Percentiles rank a stretch among this genome's conserved stretches.
phyloP scores from a whole-genome alignment of 306 rosid species.

The Vachellia collinsii region DNA sequence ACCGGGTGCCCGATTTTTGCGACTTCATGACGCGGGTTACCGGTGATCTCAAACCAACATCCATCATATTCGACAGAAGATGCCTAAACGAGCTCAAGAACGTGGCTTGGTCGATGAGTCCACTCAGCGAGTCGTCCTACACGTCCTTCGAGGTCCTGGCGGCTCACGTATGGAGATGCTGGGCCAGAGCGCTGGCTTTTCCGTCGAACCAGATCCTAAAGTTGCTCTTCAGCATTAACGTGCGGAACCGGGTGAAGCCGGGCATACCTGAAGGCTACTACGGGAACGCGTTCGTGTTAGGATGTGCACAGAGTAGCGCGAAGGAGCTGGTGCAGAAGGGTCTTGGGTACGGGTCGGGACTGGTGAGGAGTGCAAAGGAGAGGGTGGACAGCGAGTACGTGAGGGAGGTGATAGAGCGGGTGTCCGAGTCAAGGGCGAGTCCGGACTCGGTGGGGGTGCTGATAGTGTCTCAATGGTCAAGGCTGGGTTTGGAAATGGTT shows the following conservation, averaged over 20 bases:
- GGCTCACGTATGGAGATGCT: constrained; percentile 90
- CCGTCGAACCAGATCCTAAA: constrained; percentile 67
- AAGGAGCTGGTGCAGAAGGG: constrained; percentile 61
- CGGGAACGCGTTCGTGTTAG: constrained; percentile 86
- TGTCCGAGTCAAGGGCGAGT: constrained; percentile 59
- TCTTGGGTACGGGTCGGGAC: constrained; percentile 50
- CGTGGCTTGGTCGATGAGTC: constrained; percentile 42
- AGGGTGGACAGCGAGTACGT: constrained; percentile 71
- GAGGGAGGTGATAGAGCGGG: constrained; percentile 58
- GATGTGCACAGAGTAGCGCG: constrained; percentile 66
- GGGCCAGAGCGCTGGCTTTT: constrained; percentile 75
- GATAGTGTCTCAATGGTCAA: constrained; percentile 89
- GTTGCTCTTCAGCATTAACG: constrained; percentile 75
- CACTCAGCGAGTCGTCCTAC: constrained; percentile 27
- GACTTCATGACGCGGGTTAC: constrained; percentile 64
- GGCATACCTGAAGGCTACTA: constrained; percentile 75
- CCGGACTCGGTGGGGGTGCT: constrained; percentile 86
- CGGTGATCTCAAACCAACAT: constrained; percentile 60
- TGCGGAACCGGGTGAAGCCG: constrained; percentile 71
- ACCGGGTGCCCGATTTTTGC: constrained; percentile 65
- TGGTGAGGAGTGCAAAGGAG: constrained; percentile 72
- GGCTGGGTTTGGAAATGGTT: constrained; percentile 79
- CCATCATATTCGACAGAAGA: constrained; percentile 46
- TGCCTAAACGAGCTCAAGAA: constrained; percentile 50
- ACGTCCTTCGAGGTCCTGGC: constrained; percentile 82